Base-by-base conservation (phyloP, 176 grass and related monocot species). In the Areca catechu region DNA sequence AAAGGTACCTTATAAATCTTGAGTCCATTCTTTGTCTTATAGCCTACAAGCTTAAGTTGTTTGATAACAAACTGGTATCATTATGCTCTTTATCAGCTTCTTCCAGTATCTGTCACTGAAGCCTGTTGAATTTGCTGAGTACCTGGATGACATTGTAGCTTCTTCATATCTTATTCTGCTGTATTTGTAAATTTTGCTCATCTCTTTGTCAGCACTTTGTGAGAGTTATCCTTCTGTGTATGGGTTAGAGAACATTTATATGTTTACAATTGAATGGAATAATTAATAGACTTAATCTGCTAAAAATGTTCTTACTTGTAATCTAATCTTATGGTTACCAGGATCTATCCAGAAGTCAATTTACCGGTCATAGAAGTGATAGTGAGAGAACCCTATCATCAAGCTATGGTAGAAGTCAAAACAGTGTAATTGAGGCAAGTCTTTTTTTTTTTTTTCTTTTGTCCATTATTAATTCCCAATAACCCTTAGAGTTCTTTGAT, bases 361-460 rank as follows among this genome's bases (percentile, higher is more conserved):
- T 69, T 72, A 60, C 60, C 71, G 66, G 70, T 66, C 61, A 65
- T 60, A 67, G 18, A 28, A 86, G 82, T 81, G 92, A 90, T 48
- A 82, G 68, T 67, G 86, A 90, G 68, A 73, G 86, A 59, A 81
- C 83, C 9, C 16, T 88, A 20, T 30, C 77, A 65, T 82, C 80
- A 76, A 89, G 37, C 71, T 55, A 66, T 21, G 54, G 9, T 50
- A 29, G 18, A 72, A 58, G 56, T 69, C 70, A 96, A 75, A 53
- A 83, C 16, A 73, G 9, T 62, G 56, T 65, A 30, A 70, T 5
- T 76, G 74, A 88, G 92, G 92, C 74, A 84, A 84, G 93, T 85
- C 66, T 58, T 14, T 19, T 67, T 82, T 65, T 63, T 72, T 61
- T 24, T 24, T 63, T 72, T 61, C 3, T 24, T 1, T 1, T 1